These are phyloP conservation scores for Monosporascus sp. DNA, from an alignment of 2,329 filamentous ascomycete genomes.

Conservation along the genomic window DNA sequence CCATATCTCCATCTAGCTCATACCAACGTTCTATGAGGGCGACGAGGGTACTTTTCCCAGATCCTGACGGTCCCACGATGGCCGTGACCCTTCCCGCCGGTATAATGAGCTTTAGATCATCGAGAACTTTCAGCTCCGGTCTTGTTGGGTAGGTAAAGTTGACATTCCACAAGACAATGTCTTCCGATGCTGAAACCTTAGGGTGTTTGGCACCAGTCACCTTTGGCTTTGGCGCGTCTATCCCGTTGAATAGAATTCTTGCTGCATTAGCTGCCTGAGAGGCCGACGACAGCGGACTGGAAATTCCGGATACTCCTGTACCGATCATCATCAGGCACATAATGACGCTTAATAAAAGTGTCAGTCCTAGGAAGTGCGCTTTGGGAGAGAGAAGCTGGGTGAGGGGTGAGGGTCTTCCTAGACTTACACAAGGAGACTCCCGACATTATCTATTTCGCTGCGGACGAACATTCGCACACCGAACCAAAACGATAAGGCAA, in stretches of 20 bases:
- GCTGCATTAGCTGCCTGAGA: constrained; percentile 52
- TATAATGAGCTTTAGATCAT: constrained; percentile 53
- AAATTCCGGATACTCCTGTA: constrained; percentile 50
- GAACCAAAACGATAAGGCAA: constrained; percentile 27
- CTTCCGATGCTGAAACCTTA: constrained; percentile 41
- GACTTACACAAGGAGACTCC: constrained; percentile 46
- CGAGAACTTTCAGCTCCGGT: constrained; percentile 58
- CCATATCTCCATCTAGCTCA: constrained; percentile 43
- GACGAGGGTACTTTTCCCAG: constrained; percentile 70
- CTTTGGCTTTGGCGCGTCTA: constrained; percentile 41
- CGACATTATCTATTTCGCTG: constrained; percentile 38
- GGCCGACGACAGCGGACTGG: constrained; percentile 53
- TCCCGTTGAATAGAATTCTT: constrained; percentile 51
- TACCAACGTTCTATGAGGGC: constrained; percentile 70
- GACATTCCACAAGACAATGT: constrained; percentile 59
- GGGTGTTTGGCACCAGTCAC: constrained; percentile 39
- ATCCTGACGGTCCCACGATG: constrained; percentile 68
- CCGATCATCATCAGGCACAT: constrained; percentile 56
- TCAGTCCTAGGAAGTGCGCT: no score
- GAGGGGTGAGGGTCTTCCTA: no score
- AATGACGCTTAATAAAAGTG: constrained; percentile 31
- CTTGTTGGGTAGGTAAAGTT: constrained; percentile 68
- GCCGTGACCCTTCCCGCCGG: constrained; percentile 65
- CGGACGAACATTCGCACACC: constrained; percentile 21
- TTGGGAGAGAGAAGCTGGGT: no score